Base-by-base conservation (phyloP, 1,139 yeast genomes). In the Taphrina wiesneri region DNA sequence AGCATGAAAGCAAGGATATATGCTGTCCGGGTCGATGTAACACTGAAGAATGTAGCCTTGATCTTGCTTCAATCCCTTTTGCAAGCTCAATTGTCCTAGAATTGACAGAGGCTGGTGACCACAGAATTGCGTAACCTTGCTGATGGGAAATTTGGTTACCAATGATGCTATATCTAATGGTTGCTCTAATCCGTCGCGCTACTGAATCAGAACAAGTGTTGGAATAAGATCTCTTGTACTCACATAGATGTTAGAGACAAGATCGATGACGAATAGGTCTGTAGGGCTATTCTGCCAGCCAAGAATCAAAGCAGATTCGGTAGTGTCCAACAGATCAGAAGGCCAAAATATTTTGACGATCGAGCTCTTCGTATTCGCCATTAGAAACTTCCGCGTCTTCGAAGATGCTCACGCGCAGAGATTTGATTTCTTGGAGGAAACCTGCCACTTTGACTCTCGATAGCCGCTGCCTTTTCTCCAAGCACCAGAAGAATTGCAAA, bases 361-460 rank as follows among this genome's bases (percentile, higher is more conserved):
- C 9, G 56, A 41, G 3, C 67, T 61, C 17, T 52, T 17, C 25
- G 26, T 51, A 13, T 39, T 21, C 17, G n/a, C 19, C 26, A 34
- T 69, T 61, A 72, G 56, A 72, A 71, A 41, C 74, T 72, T 7
- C 74, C 74, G n/a, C 74, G 69, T 15, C 74, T 71, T 30, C 73
- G 68, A 19, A 72, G 68, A 47, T 72, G 72, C 56, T 72, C 73
- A 9, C 71, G 67, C 30, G 74, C 74, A 1, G 71, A 66, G 49
- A 71, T 66, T n/a, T 43, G 17, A 11, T 52, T 56, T 7, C 49
- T 19, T 23, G 28, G 41, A 11, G 21, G 32, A 13, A 30, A 19
- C 7, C 45, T 39, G 25, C 56, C 56, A n/a, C 54, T 41, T 28
- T 23, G 25, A 15, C 52, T 41, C 46, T 65, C 67, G 15, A 60